phyloP scores from a whole-genome alignment of 257 asterid species.

The Linaria vulgaris region DNA sequence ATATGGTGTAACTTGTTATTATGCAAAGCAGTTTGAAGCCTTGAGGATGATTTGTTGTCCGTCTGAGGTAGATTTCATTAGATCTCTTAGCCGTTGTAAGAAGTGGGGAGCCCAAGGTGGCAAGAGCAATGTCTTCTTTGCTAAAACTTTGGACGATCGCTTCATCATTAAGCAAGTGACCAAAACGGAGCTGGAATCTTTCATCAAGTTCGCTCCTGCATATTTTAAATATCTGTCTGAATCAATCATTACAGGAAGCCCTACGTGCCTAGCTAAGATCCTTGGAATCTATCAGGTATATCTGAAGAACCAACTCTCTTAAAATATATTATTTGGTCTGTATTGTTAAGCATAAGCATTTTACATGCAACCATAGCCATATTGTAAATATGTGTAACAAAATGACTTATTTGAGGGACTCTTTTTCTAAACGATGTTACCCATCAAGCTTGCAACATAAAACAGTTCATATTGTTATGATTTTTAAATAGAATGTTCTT shows the following conservation, averaged over 20 bases:
- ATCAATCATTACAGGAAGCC: constrained; percentile 66
- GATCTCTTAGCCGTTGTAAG: constrained; percentile 93
- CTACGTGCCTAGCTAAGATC: constrained; percentile 93
- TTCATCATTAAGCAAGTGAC: constrained; percentile 94
- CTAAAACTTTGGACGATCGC: constrained; percentile 90
- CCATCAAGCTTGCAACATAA: not conserved
- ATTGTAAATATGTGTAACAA: not conserved
- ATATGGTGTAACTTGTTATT: constrained; percentile 74
- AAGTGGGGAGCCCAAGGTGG: constrained; percentile 99
- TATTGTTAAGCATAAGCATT: not conserved
- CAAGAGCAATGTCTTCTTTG: constrained; percentile 92
- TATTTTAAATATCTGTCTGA: constrained; percentile 85
- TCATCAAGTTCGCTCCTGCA: constrained; percentile 84
- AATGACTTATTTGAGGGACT: not conserved
- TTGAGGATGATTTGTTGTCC: constrained; percentile 87
- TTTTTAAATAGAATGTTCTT: not conserved
- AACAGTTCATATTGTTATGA: constrained; percentile 1
- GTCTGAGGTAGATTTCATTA: constrained; percentile 69
- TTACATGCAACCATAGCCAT: too few relatives aligned
- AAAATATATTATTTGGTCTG: not conserved
- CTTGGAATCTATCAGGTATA: constrained; percentile 96
- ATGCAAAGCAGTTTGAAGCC: constrained; percentile 82
- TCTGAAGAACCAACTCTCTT: constrained; percentile 4
- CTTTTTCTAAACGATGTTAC: not conserved
- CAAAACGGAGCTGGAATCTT: constrained; percentile 97